Evolutionary conservation across 306 rosid species (phyloP).

Genomic region (Coriaria nepalensis): DNA sequence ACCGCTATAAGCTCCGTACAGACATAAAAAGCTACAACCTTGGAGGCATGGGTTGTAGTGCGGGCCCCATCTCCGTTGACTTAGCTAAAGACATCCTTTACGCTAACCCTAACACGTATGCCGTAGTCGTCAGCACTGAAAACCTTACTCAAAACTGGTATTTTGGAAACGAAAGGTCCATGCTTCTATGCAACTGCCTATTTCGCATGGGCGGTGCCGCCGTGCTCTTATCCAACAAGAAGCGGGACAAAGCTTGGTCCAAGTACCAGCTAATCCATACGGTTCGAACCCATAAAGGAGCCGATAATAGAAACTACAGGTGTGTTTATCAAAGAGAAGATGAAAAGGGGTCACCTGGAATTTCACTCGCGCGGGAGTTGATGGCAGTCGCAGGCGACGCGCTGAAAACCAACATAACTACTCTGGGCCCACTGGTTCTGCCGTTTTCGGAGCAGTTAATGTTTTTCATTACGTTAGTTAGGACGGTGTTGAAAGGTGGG

Average conservation of each 20-base stretch:
- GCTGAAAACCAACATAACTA: conserved; percentile 38
- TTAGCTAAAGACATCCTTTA: not conserved
- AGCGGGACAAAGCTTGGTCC: not conserved
- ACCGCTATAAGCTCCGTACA: not conserved
- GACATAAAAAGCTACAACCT: not conserved
- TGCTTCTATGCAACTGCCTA: conserved; percentile 8
- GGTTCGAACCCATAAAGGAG: conserved; percentile 8
- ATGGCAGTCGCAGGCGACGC: conserved; percentile 9
- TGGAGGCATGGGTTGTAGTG: conserved; percentile 1
- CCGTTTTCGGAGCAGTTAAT: conserved; percentile 42
- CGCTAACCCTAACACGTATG: not conserved
- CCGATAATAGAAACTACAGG: not conserved
- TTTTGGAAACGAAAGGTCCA: conserved; percentile 3
- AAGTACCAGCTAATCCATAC: conserved; percentile 6
- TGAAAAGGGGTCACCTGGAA: not conserved
- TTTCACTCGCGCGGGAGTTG: not conserved
- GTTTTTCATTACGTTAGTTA: conserved; percentile 33
- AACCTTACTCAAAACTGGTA: conserved; percentile 7
- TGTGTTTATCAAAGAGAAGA: conserved; percentile 6
- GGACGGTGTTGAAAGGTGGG: conserved; percentile 12
- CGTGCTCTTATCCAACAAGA: conserved; percentile 3
- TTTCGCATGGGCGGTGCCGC: conserved; percentile 6
- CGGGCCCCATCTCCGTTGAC: not conserved
- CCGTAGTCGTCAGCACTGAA: conserved; percentile 3
- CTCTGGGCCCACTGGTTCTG: conserved; percentile 41